Evolutionary conservation across 495 filamentous ascomycete genomes (phyloP), one percentile per base, ranked within the genome.

Genomic region (Penicillium manginii): DNA sequence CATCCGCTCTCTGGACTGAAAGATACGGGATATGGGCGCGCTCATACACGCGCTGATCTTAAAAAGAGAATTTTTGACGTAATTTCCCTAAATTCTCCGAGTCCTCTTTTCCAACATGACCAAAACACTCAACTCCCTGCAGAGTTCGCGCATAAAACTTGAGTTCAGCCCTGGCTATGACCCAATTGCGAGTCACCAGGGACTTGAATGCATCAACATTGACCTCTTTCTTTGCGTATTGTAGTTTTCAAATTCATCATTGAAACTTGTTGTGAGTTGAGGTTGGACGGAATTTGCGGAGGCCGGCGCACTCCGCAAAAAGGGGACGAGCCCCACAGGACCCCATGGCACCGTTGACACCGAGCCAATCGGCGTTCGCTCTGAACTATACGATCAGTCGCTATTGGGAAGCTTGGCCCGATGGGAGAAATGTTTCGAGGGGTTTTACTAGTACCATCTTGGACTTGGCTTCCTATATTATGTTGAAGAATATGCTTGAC

Each of bases 301-400:
- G 52, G 12, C 29, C 58, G 58, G 19, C 58, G 58, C 31, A 31
- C 52, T 53, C 58, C 58, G 58, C 58, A 60, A 55, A 45, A 43
- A 45, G 19, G 18, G 52, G 50, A 40, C 14, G 19, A 12, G 45
- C 19, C 45, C 45, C 45, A 47, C 45, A 12, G 10, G 9, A 14
- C 21, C 19, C 45, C 45, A n/a, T 10, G 45, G 45, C 3, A 47
- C 19, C 40, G n/a, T 7, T 26, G 45, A 47, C 19, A 47, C 45
- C 6, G 9, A n/a, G 21, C 45, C 45, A 47, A 47, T 47, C 45
- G 26, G 22, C 45, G 15, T 14, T 2, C 4, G 0, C 19, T 26
- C 9, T 6, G 45, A 47, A 47, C 19, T 47, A 47, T 47, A 47
- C 21, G 21, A 47, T 47, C 45, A 9, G 45, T 47, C 45, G 45